Evolutionary conservation across 148 eudicot species (phyloP).

Genomic region (Rhododendron williamsianum): DNA sequence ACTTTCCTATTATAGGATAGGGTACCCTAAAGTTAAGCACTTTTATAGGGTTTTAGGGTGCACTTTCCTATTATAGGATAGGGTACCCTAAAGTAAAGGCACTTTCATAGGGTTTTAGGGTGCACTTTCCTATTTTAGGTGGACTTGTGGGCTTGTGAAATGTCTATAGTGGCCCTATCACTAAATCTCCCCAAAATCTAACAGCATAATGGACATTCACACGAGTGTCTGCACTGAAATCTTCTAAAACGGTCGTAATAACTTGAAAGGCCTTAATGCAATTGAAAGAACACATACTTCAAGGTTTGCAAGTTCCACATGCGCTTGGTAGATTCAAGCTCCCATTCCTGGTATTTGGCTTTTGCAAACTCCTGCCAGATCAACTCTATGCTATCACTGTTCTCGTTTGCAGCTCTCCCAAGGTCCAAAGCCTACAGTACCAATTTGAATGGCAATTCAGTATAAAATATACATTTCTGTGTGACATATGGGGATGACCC

Average conservation of each 20-base stretch:
- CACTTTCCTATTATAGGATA: no score
- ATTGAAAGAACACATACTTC: conserved; percentile 43
- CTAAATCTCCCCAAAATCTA: not conserved
- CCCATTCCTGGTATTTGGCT: conserved; percentile 82
- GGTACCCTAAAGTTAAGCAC: no score
- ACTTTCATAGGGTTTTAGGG: no score
- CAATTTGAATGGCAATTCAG: not conserved
- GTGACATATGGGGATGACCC: not conserved
- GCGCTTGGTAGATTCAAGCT: conserved; percentile 63
- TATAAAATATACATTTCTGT: not conserved
- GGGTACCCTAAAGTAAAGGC: no score
- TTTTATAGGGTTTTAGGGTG: no score
- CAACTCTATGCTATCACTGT: conserved; percentile 74
- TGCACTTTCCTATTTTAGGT: no score
- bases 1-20: no score
- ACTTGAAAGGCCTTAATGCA: not conserved
- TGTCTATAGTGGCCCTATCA: no score
- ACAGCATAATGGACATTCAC: not conserved
- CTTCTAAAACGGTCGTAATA: not conserved
- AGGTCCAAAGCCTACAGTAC: conserved; percentile 68
- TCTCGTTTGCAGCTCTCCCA: conserved; percentile 69
- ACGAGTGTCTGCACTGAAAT: not conserved
- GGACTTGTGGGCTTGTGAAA: no score
- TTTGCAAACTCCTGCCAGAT: conserved; percentile 91
- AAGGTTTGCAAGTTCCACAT: conserved; percentile 66